Conservation (phyloP, 768 basidiomycete genomes). For the Erythrobasidium yunnanense region DNA sequence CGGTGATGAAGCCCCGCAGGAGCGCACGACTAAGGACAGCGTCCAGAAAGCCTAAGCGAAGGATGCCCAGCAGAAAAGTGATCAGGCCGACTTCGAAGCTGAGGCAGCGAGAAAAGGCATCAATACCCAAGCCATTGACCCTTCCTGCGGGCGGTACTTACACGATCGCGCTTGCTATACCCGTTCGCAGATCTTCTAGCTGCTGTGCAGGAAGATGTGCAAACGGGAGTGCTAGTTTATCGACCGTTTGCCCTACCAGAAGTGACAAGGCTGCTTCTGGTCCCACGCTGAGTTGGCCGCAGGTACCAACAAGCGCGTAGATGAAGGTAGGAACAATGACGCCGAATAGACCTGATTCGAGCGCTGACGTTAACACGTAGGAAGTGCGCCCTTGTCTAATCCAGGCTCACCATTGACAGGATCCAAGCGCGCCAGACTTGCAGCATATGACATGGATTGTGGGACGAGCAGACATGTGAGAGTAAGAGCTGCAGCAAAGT, state of each 20-base stretch:
- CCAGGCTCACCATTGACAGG: constrained; percentile 35
- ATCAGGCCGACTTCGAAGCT: constrained; percentile 24
- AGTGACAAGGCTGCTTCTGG: constrained; percentile 37
- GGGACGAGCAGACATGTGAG: constrained; percentile 35
- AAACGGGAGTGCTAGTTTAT: background rate
- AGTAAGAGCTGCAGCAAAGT: constrained; percentile 34
- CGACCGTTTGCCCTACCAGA: constrained; percentile 29
- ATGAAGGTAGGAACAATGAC: constrained; percentile 35
- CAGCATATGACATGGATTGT: constrained; percentile 37
- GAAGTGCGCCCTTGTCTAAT: no score
- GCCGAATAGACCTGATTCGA: constrained; percentile 32
- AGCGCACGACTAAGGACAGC: constrained; percentile 36
- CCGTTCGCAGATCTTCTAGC: background rate
- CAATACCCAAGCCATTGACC: background rate
- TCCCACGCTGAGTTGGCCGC: constrained; percentile 35
- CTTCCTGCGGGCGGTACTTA: background rate
- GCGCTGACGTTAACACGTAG: no score
- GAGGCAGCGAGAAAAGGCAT: background rate
- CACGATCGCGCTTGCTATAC: constrained; percentile 25
- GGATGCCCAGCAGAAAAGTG: constrained; percentile 30
- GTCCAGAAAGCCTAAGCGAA: constrained; percentile 39
- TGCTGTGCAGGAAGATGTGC: background rate
- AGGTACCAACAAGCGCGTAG: constrained; percentile 36
- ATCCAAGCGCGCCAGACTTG: constrained; percentile 30
- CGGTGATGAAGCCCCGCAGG: constrained; percentile 39